Evolutionary conservation across 306 rosid species (phyloP), one percentile per base, ranked within the genome.

Genomic region (Castanea crenata): DNA sequence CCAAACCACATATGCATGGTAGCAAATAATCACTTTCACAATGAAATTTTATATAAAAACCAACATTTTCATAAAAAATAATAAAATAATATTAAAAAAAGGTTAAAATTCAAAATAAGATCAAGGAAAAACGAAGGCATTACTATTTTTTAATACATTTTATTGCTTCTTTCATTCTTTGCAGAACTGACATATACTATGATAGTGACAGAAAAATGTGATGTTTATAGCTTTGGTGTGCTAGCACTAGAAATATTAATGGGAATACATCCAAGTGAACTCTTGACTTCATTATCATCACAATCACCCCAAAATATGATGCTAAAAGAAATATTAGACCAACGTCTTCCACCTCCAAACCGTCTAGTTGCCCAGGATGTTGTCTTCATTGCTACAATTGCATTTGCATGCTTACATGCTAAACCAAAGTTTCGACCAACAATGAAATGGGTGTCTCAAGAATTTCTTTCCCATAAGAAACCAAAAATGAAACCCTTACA

Each of bases 201-300:
- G 32, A 6, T 1, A 0, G 74, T 79, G 1, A 79, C 78, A 2
- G 20, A 31, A 29, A 79, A 79, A 59, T 59, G 82, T 25, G 83
- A 80, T 74, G 75, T 71, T 35, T 78, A 78, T 2, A 78, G 81
- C 3, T 78, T 78, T 56, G 76, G 81, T 56, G 81, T 78, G 5
- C 32, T 80, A 14, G 64, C 68, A 6, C 31, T 80, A 5, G 80
- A 81, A 75, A 75, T 56, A 59, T 29, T 81, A 34, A 81, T 49
- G 80, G 84, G 80, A 20, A 70, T 3, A 14, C 79, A 69, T 69
- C 84, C 49, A 1, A 9, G 44, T 1, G 44, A 38, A 38, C 44
- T 38, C 3, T 38, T 6, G 2, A 1, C 44, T 6, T 38, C 10
- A 38, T 6, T 6, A 38, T 38, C 44, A 6, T 32, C 52, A 23